Evolutionary conservation across 2,329 filamentous ascomycete species (phyloP), one percentile per base, ranked within the genome.

Genomic region (Geosmithia flava): DNA sequence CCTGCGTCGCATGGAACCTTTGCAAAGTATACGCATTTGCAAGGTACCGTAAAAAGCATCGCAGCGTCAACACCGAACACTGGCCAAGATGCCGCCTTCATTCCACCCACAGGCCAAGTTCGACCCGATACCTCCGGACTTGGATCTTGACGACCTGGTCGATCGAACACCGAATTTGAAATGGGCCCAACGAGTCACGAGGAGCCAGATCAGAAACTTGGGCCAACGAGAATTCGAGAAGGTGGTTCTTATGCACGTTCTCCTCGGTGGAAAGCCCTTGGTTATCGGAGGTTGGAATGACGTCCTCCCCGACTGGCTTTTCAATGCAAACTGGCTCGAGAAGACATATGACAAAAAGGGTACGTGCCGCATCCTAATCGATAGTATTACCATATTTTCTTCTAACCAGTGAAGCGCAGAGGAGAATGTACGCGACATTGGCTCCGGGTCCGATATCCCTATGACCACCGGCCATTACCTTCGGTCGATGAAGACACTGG

Each of bases 381-480:
- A 17, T 15, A 17, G 40, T 4, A 41, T 11, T 41, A 27, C 8
- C 23, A 27, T 8, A 27, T 19, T 27, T n/a, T 13, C 3, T 41
- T 39, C 23, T 62, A 33, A 66, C 42, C 33, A 20, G 19, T 40
- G 42, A 51, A 20, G 15, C 33, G 33, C 53, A 91, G 87, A 86
- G 59, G 89, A 97, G 63, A 82, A 81, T 62, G 87, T 94, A 48
- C 80, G 89, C 55, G 89, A 96, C 59, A 80, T 97, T 45, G 78
- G 75, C 10, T 74, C 76, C 13, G 83, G 85, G 52, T 69, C 74
- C 47, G 81, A 91, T 58, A 79, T 95, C 10, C 85, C 84, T 1
- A 85, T 97, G 70, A 91, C 88, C 0, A 87, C 87, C 52, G 84
- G 83, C 1, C 91, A 97, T 62, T 98, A 98, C 64, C 69, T 98